Conservation (phyloP, 768 basidiomycete genomes). For the Mycena capillaripes region DNA sequence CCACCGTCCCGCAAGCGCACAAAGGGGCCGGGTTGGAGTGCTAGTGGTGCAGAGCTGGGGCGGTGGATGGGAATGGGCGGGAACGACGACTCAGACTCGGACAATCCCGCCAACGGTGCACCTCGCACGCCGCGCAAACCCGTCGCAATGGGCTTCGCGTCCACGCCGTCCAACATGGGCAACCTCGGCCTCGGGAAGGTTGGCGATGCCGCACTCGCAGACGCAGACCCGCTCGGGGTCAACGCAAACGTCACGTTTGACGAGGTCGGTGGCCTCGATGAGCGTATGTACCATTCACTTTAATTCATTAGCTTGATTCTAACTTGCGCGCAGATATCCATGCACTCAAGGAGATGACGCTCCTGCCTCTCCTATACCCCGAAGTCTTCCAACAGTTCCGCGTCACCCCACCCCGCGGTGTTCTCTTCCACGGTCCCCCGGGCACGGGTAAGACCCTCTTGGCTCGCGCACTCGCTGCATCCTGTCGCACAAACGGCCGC, state of each 20-base stretch:
- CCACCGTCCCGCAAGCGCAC: slow-evolving; percentile 42
- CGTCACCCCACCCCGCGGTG: slow-evolving; percentile 95
- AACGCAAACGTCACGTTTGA: slow-evolving; percentile 96
- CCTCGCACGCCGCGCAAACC: slow-evolving; percentile 74
- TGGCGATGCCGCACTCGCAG: slow-evolving; percentile 88
- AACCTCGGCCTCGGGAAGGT: slow-evolving; percentile 89
- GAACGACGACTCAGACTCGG: slow-evolving; percentile 86
- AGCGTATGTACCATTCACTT: slow-evolving; percentile 52
- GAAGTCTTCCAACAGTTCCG: slow-evolving; percentile 96
- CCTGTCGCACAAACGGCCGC: slow-evolving; percentile 87
- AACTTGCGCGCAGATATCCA: slow-evolving; percentile 74
- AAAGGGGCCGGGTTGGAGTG: slow-evolving; percentile 82
- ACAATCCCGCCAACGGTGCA: slow-evolving; percentile 45
- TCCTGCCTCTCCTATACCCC: slow-evolving; percentile 95
- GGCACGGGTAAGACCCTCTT: slow-evolving; percentile 97
- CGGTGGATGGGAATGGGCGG: slow-evolving; percentile 81
- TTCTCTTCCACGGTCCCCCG: slow-evolving; percentile 97
- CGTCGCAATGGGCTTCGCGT: slow-evolving; percentile 68
- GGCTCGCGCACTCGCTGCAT: slow-evolving; percentile 94
- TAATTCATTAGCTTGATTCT: too few relatives aligned
- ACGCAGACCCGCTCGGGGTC: slow-evolving; percentile 95
- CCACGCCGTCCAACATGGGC: slow-evolving; percentile 87
- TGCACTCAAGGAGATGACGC: slow-evolving; percentile 98
- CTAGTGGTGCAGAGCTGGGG: slow-evolving; percentile 80
- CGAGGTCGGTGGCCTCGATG: slow-evolving; percentile 95